These are phyloP conservation scores for Pseudogymnoascus sp. DNA, from an alignment of 2,329 filamentous ascomycete genomes.

Conservation along the genomic window DNA sequence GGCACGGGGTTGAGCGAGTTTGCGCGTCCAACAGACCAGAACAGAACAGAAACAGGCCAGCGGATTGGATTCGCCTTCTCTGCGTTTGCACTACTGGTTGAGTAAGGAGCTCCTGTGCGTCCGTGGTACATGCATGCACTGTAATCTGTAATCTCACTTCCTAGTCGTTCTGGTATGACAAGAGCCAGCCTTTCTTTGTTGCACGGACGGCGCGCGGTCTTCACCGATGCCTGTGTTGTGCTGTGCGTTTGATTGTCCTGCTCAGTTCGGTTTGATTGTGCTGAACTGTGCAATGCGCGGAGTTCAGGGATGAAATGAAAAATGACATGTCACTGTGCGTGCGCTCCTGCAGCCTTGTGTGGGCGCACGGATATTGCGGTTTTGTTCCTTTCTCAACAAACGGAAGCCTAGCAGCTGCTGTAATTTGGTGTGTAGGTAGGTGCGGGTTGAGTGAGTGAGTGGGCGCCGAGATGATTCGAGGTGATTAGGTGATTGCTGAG, in stretches of 20 bases:
- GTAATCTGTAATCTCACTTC: not conserved
- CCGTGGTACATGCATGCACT: not conserved
- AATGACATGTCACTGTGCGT: not conserved
- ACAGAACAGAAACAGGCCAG: too few species aligned
- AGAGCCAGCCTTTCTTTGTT: not conserved
- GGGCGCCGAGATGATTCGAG: not conserved
- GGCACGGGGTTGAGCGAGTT: not conserved
- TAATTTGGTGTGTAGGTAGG: not conserved
- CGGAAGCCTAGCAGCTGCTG: not conserved
- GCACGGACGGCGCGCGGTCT: not conserved
- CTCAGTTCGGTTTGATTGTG: too few species aligned
- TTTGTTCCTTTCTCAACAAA: not conserved
- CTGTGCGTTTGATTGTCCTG: too few species aligned
- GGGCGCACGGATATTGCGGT: not conserved
- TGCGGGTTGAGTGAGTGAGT: not conserved
- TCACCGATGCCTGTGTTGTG: not conserved
- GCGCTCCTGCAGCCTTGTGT: not conserved
- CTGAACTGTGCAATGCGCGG: not conserved
- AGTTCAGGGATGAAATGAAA: not conserved
- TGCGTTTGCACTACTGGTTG: not conserved
- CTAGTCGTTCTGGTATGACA: not conserved
- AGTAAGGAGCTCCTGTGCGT: not conserved
- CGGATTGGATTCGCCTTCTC: too few species aligned
- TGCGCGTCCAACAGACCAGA: not conserved
- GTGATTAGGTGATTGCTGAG: not conserved